phyloP scores from a whole-genome alignment of 2,329 filamentous ascomycete genomes.

The Chalaropsis thielavioides region DNA sequence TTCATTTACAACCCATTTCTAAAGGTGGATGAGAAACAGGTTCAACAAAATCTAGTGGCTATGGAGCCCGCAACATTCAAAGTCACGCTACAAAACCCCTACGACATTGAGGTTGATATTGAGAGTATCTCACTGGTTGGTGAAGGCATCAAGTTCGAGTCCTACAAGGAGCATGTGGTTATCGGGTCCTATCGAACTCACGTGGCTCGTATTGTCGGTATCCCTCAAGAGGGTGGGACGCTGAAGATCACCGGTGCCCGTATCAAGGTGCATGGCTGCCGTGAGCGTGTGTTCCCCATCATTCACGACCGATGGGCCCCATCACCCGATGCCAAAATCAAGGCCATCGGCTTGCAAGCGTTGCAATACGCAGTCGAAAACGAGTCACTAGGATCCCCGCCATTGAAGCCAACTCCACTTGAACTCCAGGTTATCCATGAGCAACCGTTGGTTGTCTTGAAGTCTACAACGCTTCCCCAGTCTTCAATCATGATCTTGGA shows the following conservation, averaged over 20 bases:
- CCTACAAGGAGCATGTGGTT: slow-evolving; percentile 46
- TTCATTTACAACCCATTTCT: slow-evolving; percentile 94
- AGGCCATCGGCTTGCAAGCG: slow-evolving; percentile 52
- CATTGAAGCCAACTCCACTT: slow-evolving; percentile 37
- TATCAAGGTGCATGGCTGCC: slow-evolving; percentile 67
- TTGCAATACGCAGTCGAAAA: slow-evolving; percentile 34
- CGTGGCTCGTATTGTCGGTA: slow-evolving; percentile 55
- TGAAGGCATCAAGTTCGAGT: slow-evolving; percentile 58
- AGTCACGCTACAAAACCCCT: slow-evolving; percentile 83
- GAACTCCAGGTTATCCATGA: slow-evolving; percentile 60
- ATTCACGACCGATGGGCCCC: slow-evolving; percentile 65
- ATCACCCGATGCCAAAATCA: slow-evolving; percentile 56
- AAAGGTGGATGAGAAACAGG: slow-evolving; percentile 40
- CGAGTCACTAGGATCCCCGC: slow-evolving; percentile 27
- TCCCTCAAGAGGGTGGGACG: slow-evolving; percentile 50
- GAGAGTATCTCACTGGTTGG: slow-evolving; percentile 65
- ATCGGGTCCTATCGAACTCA: slow-evolving; percentile 76
- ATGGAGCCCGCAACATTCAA: slow-evolving; percentile 64
- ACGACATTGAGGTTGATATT: slow-evolving; percentile 81
- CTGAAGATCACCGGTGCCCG: slow-evolving; percentile 64
- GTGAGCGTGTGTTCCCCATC: slow-evolving; percentile 70
- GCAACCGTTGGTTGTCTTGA: slow-evolving; percentile 64
- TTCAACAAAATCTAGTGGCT: slow-evolving; percentile 59
- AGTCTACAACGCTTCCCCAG: slow-evolving; percentile 64
- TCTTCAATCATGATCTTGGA: slow-evolving; percentile 85